Percentiles rank a stretch among this genome's conserved stretches.
These are phyloP conservation scores for Sporisorium iseilematis-ciliati DNA, from an alignment of 1,284 basidiomycete species.

Conservation along the genomic window DNA sequence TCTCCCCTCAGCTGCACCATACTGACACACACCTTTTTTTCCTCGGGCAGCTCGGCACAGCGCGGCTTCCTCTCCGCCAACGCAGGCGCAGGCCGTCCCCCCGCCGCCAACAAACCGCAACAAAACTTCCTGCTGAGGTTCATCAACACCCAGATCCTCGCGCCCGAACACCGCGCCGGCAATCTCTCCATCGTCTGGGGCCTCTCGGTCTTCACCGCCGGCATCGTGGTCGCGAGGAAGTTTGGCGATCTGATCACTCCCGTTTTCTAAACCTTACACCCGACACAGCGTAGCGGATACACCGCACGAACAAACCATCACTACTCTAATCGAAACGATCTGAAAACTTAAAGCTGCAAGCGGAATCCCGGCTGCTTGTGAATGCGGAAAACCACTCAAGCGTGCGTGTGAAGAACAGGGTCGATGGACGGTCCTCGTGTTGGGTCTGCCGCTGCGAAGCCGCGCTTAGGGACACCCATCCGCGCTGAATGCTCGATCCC, in stretches of 20 bases:
- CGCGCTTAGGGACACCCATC: too few relatives aligned
- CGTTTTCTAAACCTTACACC: slow-evolving; percentile 62
- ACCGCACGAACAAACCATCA: too few relatives aligned
- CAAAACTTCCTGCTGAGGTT: slow-evolving; percentile 51
- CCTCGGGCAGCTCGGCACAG: slow-evolving; percentile 40
- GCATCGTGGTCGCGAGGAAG: slow-evolving; percentile 59
- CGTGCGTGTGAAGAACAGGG: too few relatives aligned
- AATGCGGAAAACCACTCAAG: too few relatives aligned
- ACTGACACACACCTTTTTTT: not conserved
- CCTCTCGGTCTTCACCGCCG: slow-evolving; percentile 56
- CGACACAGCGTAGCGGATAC: too few relatives aligned
- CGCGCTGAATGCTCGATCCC: too few relatives aligned
- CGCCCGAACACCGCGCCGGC: slow-evolving; percentile 63
- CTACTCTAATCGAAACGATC: too few relatives aligned
- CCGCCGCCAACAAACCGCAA: slow-evolving; percentile 32
- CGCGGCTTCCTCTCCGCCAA: slow-evolving; percentile 43
- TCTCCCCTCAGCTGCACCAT: too few relatives aligned
- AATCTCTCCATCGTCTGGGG: slow-evolving; percentile 65
- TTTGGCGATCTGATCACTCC: slow-evolving; percentile 60
- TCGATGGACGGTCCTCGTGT: too few relatives aligned
- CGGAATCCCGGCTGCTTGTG: too few relatives aligned
- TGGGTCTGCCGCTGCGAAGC: too few relatives aligned
- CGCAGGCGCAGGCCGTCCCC: slow-evolving; percentile 6
- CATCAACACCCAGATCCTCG: slow-evolving; percentile 56
- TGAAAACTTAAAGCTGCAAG: too few relatives aligned